These are phyloP conservation scores for Wallacemonas collosoma DNA, from an alignment of 208 protist species.

Conservation along the genomic window DNA sequence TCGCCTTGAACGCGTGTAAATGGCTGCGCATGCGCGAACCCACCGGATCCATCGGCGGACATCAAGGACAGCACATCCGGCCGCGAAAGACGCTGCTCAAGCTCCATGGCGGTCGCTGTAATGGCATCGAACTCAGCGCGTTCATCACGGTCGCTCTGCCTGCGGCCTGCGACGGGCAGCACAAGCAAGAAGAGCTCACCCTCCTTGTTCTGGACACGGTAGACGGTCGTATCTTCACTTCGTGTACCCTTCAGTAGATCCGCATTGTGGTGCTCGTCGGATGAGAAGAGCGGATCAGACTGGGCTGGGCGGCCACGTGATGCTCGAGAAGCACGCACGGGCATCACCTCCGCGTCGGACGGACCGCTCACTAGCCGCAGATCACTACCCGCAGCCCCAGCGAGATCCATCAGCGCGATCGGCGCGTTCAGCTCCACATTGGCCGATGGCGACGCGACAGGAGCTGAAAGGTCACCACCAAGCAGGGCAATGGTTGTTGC, in stretches of 20 bases:
- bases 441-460: constrained; percentile 10
- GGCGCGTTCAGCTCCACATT: constrained; percentile 35
- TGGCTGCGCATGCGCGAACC: neutral
- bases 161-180: constrained; percentile 18
- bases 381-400: constrained; percentile 17
- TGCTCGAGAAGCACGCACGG: constrained; percentile 28
- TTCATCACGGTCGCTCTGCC: neutral
- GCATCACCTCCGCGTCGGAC: constrained; percentile 38
- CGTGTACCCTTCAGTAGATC: constrained; percentile 13
- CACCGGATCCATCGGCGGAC: neutral
- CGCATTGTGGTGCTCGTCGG: constrained; percentile 15
- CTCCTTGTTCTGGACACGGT: constrained; percentile 36
- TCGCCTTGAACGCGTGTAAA: constrained; percentile 10
- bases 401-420: constrained; percentile 44
- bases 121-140: constrained; percentile 4
- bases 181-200: constrained; percentile 35
- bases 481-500: constrained; percentile 43
- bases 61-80: constrained; percentile 27
- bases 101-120: constrained; percentile 8
- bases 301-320: neutral
- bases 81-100: constrained; percentile 24
- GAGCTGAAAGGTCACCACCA: constrained; percentile 25
- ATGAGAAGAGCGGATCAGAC: constrained; percentile 10
- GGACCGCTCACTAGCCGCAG: constrained; percentile 42
- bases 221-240: constrained; percentile 28